A percentile compares a stretch with the other conserved stretches of the same genome.
These are phyloP conservation scores for Andrographis paniculata DNA, from an alignment of 305 asterid genomes.

Conservation along the genomic window DNA sequence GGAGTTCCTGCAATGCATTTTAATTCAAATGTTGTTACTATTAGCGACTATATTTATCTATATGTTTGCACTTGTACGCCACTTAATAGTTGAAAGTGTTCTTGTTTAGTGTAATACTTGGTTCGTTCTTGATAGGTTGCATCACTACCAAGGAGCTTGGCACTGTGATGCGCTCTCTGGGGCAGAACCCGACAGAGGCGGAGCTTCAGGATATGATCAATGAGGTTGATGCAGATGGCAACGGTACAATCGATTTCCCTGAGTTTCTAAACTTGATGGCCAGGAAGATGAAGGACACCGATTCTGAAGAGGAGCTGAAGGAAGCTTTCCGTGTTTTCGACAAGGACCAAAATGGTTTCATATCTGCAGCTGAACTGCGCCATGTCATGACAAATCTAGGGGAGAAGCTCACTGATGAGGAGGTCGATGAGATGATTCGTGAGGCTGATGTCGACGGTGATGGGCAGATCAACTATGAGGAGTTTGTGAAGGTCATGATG, in stretches of 20 bases:
- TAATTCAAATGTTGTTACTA: too few relatives aligned
- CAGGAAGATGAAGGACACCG: slow-evolving; percentile 86
- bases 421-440: too few relatives aligned
- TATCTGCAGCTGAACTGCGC: slow-evolving; percentile 86
- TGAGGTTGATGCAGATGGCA: slow-evolving; percentile 88
- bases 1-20: too few relatives aligned
- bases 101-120: slow-evolving; percentile 1
- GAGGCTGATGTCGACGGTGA: too few relatives aligned
- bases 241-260: slow-evolving; percentile 84
- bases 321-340: slow-evolving; percentile 85
- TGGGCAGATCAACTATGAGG: slow-evolving; percentile 93
- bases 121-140: slow-evolving; percentile 42
- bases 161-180: slow-evolving; percentile 79
- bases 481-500: slow-evolving; percentile 97
- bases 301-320: slow-evolving; percentile 84
- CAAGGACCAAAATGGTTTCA: slow-evolving; percentile 82
- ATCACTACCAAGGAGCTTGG: slow-evolving; percentile 93
- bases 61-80: too few relatives aligned
- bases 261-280: slow-evolving; percentile 96
- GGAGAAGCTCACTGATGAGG: slow-evolving; percentile 85
- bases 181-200: slow-evolving; percentile 91
- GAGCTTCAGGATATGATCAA: too few relatives aligned
- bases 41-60: too few relatives aligned
- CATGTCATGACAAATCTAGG: slow-evolving; percentile 88
- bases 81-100: too few relatives aligned